Evolutionary conservation across 2,329 filamentous ascomycete genomes (phyloP).

Genomic region (Sphaceloma murrayae): DNA sequence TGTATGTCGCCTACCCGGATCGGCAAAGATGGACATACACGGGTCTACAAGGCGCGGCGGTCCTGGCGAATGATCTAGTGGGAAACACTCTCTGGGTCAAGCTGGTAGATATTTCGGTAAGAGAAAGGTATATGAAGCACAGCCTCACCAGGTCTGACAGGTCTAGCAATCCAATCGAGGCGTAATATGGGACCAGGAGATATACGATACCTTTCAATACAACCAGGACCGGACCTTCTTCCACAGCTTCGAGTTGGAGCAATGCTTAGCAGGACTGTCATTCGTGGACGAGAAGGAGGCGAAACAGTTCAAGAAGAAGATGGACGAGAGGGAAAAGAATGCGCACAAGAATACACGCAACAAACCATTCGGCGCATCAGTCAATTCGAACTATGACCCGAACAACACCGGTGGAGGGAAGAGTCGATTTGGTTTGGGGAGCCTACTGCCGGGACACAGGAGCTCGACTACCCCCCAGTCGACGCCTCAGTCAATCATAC

Average conservation of each 20-base stretch:
- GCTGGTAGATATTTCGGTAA: slow-evolving; percentile 88
- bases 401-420: slow-evolving; percentile 20
- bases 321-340: slow-evolving; percentile 92
- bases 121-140: too few relatives aligned
- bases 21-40: slow-evolving; percentile 85
- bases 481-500: slow-evolving; percentile 41
- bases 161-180: slow-evolving; percentile 63
- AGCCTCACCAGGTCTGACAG: slow-evolving; percentile 6
- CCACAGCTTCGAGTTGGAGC: slow-evolving; percentile 91
- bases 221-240: slow-evolving; percentile 98
- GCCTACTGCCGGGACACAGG: slow-evolving; percentile 41
- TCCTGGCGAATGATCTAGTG: slow-evolving; percentile 86
- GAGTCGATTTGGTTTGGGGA: slow-evolving; percentile 44
- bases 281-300: slow-evolving; percentile 98
- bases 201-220: slow-evolving; percentile 90
- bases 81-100: slow-evolving; percentile 97
- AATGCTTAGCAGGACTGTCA: slow-evolving; percentile 79
- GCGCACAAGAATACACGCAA: slow-evolving; percentile 76
- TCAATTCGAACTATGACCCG: slow-evolving; percentile 29
- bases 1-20: slow-evolving; percentile 88
- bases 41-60: slow-evolving; percentile 80
- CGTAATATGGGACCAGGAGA: slow-evolving; percentile 94
- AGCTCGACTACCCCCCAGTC: slow-evolving; percentile 36
- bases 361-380: slow-evolving; percentile 56
- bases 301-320: slow-evolving; percentile 93